phyloP scores from a whole-genome alignment of 2,329 filamentous ascomycete genomes.

The Hymenoscyphus salicellus region DNA sequence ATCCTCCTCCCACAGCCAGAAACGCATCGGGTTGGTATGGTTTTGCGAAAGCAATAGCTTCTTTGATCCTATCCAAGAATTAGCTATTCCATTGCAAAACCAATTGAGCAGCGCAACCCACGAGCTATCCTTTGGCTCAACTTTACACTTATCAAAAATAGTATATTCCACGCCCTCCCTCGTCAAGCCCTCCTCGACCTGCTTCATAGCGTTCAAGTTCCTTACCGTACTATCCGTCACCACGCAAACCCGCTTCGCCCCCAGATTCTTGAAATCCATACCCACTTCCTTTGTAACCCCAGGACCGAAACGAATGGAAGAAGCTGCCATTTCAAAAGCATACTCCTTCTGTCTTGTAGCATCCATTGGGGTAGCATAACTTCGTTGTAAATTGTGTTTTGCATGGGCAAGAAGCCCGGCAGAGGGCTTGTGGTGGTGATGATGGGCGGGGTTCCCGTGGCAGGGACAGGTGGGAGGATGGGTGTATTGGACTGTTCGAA shows the following conservation, averaged over 20 bases:
- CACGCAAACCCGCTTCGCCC: slow-evolving; percentile 80
- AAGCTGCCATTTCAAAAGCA: slow-evolving; percentile 97
- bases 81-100: not conserved
- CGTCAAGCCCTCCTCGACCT: slow-evolving; percentile 76
- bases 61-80: slow-evolving; percentile 62
- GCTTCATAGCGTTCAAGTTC: slow-evolving; percentile 83
- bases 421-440: slow-evolving; percentile 53
- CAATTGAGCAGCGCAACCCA: slow-evolving; percentile 42
- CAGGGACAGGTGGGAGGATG: slow-evolving; percentile 88
- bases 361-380: slow-evolving; percentile 74
- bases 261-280: slow-evolving; percentile 95
- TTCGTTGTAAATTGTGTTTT: slow-evolving; percentile 46
- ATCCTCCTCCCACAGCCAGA: slow-evolving; percentile 87
- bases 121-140: slow-evolving; percentile 95
- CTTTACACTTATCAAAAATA: slow-evolving; percentile 74
- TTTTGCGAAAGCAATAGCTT: slow-evolving; percentile 84
- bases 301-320: slow-evolving; percentile 88
- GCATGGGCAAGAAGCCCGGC: slow-evolving; percentile 41
- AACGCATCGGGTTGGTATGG: slow-evolving; percentile 82
- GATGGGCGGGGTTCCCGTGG: slow-evolving; percentile 82
- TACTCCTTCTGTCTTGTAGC: slow-evolving; percentile 81
- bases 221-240: slow-evolving; percentile 84
- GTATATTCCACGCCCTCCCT: slow-evolving; percentile 76
- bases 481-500: slow-evolving; percentile 86
- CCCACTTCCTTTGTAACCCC: slow-evolving; percentile 94